Percentiles rank a stretch among this genome's conserved stretches.
Evolutionary conservation across 2,329 filamentous ascomycete species (phyloP).

Genomic region (Didymella keratinophila): DNA sequence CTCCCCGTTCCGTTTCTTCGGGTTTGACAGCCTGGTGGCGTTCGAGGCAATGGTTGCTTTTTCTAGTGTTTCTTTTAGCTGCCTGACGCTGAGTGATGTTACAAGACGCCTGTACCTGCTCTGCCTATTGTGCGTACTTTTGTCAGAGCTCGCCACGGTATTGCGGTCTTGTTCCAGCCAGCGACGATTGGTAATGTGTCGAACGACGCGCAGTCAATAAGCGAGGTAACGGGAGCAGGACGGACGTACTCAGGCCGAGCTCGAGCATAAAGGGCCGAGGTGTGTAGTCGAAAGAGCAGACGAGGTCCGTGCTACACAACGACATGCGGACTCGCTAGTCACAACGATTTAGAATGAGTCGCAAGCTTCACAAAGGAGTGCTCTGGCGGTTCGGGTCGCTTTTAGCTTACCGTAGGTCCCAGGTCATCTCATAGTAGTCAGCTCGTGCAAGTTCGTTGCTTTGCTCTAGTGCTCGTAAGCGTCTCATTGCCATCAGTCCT

Average conservation of each 20-base stretch:
- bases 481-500: background rate
- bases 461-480: background rate
- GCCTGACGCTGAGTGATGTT: background rate
- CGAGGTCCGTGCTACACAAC: background rate
- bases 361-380: background rate
- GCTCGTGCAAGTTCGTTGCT: background rate
- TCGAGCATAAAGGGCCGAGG: background rate
- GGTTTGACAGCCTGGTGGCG: conserved; percentile 8
- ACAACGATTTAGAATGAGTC: background rate
- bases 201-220: conserved; percentile 3
- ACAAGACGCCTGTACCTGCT: background rate
- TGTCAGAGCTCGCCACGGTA: background rate
- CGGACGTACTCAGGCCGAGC: conserved; percentile 1
- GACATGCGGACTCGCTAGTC: background rate
- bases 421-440: background rate
- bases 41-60: background rate
- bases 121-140: conserved; percentile 4
- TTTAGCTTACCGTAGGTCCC: background rate
- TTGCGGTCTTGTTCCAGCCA: background rate
- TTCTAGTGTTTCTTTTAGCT: background rate
- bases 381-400: background rate
- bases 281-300: background rate
- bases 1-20: conserved; percentile 5
- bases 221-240: background rate
- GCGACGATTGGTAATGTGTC: conserved; percentile 3